phyloP scores from a whole-genome alignment of 2,329 filamentous ascomycete species.

The Bipolaris cookei region DNA sequence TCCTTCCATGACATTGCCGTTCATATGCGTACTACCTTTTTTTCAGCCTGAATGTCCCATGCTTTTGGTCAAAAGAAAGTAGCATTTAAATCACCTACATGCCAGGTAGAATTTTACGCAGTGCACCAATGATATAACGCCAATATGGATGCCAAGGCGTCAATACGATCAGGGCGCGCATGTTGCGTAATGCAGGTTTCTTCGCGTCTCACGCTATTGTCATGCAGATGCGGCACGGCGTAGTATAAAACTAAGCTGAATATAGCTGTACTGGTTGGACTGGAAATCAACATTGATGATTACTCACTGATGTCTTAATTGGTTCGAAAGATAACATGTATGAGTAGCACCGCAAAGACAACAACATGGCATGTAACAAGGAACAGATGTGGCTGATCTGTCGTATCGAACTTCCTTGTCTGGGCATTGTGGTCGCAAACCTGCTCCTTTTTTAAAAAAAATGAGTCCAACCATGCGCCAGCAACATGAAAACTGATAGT shows the following conservation, averaged over 20 bases:
- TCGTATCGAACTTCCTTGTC: slow-evolving; percentile 2
- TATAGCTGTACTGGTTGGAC: neutral
- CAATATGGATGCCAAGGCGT: neutral
- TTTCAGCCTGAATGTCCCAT: slow-evolving; percentile 25
- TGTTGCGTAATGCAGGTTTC: neutral
- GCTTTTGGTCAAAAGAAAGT: slow-evolving; percentile 1
- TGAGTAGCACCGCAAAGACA: too few species aligned
- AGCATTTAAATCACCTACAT: neutral
- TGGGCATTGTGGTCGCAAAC: neutral
- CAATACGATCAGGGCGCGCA: neutral
- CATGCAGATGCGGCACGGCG: neutral
- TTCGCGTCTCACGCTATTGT: neutral
- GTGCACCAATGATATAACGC: neutral
- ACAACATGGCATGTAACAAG: neutral
- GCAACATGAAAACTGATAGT: neutral
- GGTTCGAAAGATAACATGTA: too few species aligned
- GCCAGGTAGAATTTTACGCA: neutral
- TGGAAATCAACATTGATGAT: neutral
- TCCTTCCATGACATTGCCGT: slow-evolving; percentile 3
- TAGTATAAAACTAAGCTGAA: too few species aligned
- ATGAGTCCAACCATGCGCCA: slow-evolving; percentile 5
- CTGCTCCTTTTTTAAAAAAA: neutral
- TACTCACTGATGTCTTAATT: neutral
- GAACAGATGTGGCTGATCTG: neutral
- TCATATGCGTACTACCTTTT: slow-evolving; percentile 14